phyloP scores from a whole-genome alignment of 2,329 filamentous ascomycete species.

The Chalaropsis thielavioides region DNA sequence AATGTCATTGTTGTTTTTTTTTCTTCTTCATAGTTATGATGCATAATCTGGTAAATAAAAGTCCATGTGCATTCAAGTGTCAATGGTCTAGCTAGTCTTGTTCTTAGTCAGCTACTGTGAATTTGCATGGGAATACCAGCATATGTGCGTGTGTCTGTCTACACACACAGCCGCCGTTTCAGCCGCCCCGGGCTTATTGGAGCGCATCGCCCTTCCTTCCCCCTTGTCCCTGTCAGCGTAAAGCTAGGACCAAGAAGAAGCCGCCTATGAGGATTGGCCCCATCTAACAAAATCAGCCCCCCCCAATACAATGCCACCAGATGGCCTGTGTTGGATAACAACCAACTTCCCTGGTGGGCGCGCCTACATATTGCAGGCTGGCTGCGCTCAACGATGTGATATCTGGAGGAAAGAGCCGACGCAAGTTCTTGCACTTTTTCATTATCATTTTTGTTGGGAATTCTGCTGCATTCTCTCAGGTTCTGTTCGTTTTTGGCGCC shows the following conservation, averaged over 20 bases:
- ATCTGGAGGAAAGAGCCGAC: background rate
- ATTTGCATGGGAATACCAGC: no score
- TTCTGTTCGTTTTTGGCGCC: background rate
- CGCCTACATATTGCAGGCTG: background rate
- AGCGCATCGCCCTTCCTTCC: background rate
- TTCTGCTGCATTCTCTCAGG: background rate
- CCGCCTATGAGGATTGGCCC: background rate
- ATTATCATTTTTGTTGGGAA: background rate
- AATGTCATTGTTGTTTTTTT: background rate
- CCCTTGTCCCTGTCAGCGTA: background rate
- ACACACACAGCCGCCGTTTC: background rate
- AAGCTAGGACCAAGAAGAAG: background rate
- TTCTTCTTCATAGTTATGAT: background rate
- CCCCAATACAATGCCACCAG: background rate
- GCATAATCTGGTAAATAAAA: slow-evolving; percentile 5
- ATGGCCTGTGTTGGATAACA: background rate
- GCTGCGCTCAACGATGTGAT: background rate
- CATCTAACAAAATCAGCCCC: background rate
- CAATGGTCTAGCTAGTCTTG: no score
- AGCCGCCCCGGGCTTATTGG: slow-evolving; percentile 2
- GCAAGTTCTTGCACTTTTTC: background rate
- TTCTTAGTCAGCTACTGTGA: no score
- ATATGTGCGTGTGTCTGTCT: background rate
- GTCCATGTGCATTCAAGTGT: background rate
- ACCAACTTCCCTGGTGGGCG: background rate